Percentiles rank a stretch among this genome's conserved stretches.
phyloP scores from a whole-genome alignment of 768 basidiomycete genomes.

The Macrolepiota fuliginosa region DNA sequence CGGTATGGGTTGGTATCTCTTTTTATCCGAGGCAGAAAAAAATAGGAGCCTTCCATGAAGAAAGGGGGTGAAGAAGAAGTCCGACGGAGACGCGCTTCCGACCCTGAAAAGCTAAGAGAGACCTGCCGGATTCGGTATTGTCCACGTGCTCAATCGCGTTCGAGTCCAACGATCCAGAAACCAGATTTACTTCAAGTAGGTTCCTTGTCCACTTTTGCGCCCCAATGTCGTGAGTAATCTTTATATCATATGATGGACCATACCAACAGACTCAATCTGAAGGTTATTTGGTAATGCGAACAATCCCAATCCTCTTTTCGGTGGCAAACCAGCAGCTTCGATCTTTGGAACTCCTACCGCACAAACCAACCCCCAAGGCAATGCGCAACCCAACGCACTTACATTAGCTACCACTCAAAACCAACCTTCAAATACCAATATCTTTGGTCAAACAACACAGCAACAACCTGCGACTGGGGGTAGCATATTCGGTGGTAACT shows the following conservation, averaged over 20 bases:
- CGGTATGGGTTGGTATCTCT: no score
- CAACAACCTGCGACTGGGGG: slow-evolving; percentile 14
- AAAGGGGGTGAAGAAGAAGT: no score
- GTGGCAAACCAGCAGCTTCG: slow-evolving; percentile 14
- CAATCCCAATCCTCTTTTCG: slow-evolving; percentile 10
- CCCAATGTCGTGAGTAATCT: slow-evolving; percentile 5
- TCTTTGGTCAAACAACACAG: slow-evolving; percentile 22
- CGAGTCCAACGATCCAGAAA: neutral
- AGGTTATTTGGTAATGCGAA: slow-evolving; percentile 15
- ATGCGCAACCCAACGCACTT: slow-evolving; percentile 13
- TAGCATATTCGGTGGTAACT: slow-evolving; percentile 13
- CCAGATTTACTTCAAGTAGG: neutral
- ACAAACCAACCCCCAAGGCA: slow-evolving; percentile 20
- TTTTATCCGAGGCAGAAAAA: no score
- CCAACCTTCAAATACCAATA: slow-evolving; percentile 16
- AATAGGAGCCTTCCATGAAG: no score
- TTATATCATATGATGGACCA: neutral
- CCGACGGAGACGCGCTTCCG: no score
- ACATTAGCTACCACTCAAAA: slow-evolving; percentile 16
- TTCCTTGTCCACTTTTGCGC: neutral
- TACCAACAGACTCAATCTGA: neutral
- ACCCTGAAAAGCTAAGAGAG: neutral
- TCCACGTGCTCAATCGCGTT: neutral
- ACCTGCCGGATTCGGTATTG: neutral
- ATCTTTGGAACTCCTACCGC: slow-evolving; percentile 37